Base-by-base conservation (phyloP, 2,329 filamentous ascomycete genomes). In the Xylaria hypoxylon region DNA sequence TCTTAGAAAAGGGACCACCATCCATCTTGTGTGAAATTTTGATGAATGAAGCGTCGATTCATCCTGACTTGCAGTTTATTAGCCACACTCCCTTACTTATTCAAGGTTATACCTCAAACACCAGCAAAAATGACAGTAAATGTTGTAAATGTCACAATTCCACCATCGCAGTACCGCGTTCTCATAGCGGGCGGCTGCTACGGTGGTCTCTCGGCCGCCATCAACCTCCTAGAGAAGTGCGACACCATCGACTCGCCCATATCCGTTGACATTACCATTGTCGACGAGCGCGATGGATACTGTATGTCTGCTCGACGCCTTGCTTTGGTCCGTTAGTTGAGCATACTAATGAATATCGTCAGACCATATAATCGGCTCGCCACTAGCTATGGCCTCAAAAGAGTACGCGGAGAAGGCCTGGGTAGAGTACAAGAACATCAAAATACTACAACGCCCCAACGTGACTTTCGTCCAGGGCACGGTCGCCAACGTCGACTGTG, bases 231-330 rank as follows among this genome's bases (percentile, higher is more conserved):
- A 22, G 90, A 93, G 74, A 82, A 91, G 40, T 86, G 86, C 65
- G 82, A 86, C 79, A 84, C 74, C 71, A 83, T 69, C 33, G 75
- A 81, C 22, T 80, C 82, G 50, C 82, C 81, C 26, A 81, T 90
- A 50, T 83, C 87, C 1, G 78, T 92, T 15, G 85, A 93, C 42
- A 89, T 94, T 57, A 93, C 90, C 24, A 85, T 94, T 24, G 88
- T 92, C 26, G 91, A 94, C 73, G 90, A 94, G 77, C 83, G 90
- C n/a, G 92, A 94, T 81, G 92, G 92, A n/a, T 94, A 89, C 77
- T 94, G 91, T 94, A 82, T 72, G 89, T 79, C 8, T 53, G 3
- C 48, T 19, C 31, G 24, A n/a, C 10, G 15, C 38, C 44, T 28
- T 45, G 1, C 33, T 42, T 51, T 19, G 15, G 22, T 40, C 5